Base-by-base conservation (phyloP, 2,329 filamentous ascomycete species). In the Pseudomassariella vexata region DNA sequence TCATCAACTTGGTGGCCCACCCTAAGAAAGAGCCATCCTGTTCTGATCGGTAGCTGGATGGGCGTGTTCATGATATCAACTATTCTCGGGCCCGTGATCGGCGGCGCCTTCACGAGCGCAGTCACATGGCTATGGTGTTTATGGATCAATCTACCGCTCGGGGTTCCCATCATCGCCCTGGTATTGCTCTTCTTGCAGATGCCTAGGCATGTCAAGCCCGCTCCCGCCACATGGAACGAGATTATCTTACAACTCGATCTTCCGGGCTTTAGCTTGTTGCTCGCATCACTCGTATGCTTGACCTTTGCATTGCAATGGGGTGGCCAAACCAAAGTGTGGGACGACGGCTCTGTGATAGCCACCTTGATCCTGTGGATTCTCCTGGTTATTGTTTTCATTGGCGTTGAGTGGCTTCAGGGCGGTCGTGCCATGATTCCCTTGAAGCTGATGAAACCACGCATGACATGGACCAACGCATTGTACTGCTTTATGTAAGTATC, bases 161-260 rank as follows among this genome's bases (percentile, higher is more conserved):
- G 32, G 16, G 14, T n/a, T 19, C 17, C 30, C 19, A 15, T 22
- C 9, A 20, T 43, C 2, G 31, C 28, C 10, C 6, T 30, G 5
- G 24, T 26, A 15, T 35, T 41, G 4, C 7, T 37, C n/a, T 30
- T 43, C 10, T 41, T 37, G 11, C 19, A 30, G 11, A 22, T 31
- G 5, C 40, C 40, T 3, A 30, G 35, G 16, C 24, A 25, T 11
- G 40, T 35, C 6, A 15, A 28, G 16, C 34, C 39, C 8, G 32
- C 20, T 8, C 26, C 17, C 4, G 37, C 37, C 5, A 24, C 34
- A 7, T 4, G 16, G 28, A 37, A 34, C 15, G 38, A 43, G 11
- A 43, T 35, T 17, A 16, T 43, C 1, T 22, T 41, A 3, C 40
- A 43, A 16, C 30, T 38, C 31, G 40, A 43, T 11, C 15, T 40